These are phyloP conservation scores for Breynia disticha DNA, from an alignment of 441 rosid species.

Conservation along the genomic window DNA sequence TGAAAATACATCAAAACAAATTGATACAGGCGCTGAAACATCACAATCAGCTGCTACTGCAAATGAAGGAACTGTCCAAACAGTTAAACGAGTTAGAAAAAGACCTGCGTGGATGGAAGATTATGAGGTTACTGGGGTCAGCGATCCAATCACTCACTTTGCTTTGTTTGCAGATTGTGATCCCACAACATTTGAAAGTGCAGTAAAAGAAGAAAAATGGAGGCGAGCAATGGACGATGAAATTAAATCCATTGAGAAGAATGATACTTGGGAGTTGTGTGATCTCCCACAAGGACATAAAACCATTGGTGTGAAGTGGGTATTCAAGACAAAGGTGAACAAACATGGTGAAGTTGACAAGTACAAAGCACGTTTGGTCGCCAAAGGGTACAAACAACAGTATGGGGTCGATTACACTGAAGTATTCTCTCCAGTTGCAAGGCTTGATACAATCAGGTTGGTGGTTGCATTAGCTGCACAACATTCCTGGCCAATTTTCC, in stretches of 20 bases:
- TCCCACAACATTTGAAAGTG: background rate
- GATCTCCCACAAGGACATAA: background rate
- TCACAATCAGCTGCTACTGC: no score
- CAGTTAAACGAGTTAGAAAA: no score
- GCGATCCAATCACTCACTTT: no score
- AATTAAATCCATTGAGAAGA: background rate
- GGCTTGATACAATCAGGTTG: background rate
- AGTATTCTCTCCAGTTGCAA: slow-evolving; percentile 1
- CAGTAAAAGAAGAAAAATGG: background rate
- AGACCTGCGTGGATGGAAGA: no score
- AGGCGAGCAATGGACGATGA: background rate
- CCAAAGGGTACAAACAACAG: background rate
- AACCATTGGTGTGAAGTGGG: slow-evolving; percentile 1
- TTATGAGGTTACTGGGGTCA: no score
- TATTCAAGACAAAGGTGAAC: background rate
- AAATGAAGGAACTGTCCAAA: no score
- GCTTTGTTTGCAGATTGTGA: background rate
- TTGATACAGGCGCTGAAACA: no score
- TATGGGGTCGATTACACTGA: background rate
- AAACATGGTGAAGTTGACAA: background rate
- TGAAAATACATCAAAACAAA: background rate
- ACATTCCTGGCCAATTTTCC: background rate
- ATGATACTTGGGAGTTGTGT: no score
- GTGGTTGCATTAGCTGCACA: background rate
- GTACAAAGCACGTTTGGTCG: slow-evolving; percentile 7